Conservation (phyloP, 1,139 yeast genomes). For the Trichomonascaceae sp. region DNA sequence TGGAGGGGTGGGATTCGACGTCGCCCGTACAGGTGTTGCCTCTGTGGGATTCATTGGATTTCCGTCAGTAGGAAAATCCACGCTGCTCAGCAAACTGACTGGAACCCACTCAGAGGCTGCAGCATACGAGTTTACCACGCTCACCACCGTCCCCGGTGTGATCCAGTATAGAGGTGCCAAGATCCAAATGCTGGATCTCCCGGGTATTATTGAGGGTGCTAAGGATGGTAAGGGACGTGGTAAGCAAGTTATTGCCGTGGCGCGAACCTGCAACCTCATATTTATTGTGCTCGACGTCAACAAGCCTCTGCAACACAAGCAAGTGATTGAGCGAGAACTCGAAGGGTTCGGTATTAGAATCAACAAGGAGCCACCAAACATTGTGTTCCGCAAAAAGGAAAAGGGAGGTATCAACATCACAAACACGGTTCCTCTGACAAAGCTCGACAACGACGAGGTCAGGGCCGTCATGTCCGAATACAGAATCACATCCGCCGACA, state of each 20-base stretch:
- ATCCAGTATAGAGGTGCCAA: conserved; percentile 94
- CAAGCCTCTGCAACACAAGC: conserved; percentile 89
- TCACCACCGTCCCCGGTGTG: conserved; percentile 95
- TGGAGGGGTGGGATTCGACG: conserved; percentile 86
- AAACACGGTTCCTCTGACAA: conserved; percentile 84
- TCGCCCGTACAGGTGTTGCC: conserved; percentile 95
- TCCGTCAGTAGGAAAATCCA: conserved; percentile 92
- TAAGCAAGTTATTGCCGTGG: conserved; percentile 96
- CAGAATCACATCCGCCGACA: conserved; percentile 91
- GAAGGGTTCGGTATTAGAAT: conserved; percentile 96
- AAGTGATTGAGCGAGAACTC: conserved; percentile 82
- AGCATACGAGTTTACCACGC: conserved; percentile 91
- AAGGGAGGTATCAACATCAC: conserved; percentile 92
- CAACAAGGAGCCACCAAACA: conserved; percentile 86
- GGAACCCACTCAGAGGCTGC: conserved; percentile 97
- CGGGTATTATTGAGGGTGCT: conserved; percentile 98
- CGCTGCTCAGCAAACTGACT: conserved; percentile 73
- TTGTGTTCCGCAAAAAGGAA: conserved; percentile 80
- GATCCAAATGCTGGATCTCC: conserved; percentile 94
- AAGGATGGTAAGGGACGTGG: conserved; percentile 99
- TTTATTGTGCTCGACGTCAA: conserved; percentile 92
- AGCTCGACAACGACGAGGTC: conserved; percentile 82
- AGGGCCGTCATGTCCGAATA: conserved; percentile 94
- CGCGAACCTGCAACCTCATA: conserved; percentile 85
- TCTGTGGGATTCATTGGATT: conserved; percentile 96